Evolutionary conservation across 129 eudicot species (phyloP).

Genomic region (Pseudognaphalium luteoalbum): DNA sequence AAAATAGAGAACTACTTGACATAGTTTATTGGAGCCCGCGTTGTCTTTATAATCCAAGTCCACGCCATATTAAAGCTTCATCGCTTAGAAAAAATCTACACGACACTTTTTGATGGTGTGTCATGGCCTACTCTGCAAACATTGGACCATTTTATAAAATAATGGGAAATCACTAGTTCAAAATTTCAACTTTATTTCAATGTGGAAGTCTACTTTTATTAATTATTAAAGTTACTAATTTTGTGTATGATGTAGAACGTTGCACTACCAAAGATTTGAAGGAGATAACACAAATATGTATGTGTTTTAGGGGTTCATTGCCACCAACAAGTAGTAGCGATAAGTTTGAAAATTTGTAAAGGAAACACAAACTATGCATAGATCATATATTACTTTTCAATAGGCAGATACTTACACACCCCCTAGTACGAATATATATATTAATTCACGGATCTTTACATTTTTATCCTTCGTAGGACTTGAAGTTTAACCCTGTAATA

Average conservation of each 20-base stretch:
- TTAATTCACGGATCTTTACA: too few species aligned
- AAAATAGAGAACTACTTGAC: neutral
- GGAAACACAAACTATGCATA: too few species aligned
- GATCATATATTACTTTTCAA: too few species aligned
- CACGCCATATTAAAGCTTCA: neutral
- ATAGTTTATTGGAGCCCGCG: neutral
- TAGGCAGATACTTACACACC: too few species aligned
- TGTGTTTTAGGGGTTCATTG: neutral
- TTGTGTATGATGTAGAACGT: neutral
- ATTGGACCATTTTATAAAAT: neutral
- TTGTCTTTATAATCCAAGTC: neutral
- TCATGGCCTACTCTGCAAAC: neutral
- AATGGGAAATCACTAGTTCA: neutral
- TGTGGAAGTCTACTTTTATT: neutral
- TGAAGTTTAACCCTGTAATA: too few species aligned
- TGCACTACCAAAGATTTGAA: neutral
- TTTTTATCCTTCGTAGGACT: too few species aligned
- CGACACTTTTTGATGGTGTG: neutral
- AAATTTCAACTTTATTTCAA: too few species aligned
- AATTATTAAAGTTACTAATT: neutral
- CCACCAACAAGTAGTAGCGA: too few species aligned
- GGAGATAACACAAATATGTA: neutral
- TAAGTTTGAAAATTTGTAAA: too few species aligned
- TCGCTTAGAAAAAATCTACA: neutral
- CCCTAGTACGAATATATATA: too few species aligned